Evolutionary conservation across 176 grass and related monocot species (phyloP), one percentile per base, ranked within the genome.

Genomic region (Calamus simplicifolius): DNA sequence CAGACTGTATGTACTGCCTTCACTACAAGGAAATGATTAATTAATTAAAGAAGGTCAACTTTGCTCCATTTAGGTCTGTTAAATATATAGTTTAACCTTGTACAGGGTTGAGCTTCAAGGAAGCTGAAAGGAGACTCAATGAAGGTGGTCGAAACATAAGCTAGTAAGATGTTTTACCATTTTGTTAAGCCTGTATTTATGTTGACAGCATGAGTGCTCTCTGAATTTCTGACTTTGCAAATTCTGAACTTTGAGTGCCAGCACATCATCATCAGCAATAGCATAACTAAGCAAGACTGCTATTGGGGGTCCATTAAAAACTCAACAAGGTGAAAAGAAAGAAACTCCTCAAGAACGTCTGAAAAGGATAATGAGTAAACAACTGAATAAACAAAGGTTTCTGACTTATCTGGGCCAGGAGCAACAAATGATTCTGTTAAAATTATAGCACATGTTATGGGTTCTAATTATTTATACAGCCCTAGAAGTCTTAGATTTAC

Each of bases 351-450:
- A 89, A 72, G 93, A 98, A 76, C 85, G 93, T 18, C 93, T 98
- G 66, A 92, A 98, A 52, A 84, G 94, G 70, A 98, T 93, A 85
- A 98, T 98, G 94, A 98, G 94, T 77, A 92, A 98, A 89, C 94
- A 98, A 69, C 79, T 98, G 75, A 98, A 93, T 75, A 98, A 98
- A 59, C 94, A 98, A 92, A 63, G 81, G 77, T 17, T 75, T 76
- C 75, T 56, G 68, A 66, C 49, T 67, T 67, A 56, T 56, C 30
- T 65, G 16, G 54, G 29, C 68, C 61, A 49, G 19, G 50, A 52
- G 25, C 52, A 18, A 27, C 52, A 63, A 61, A 58, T 13, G 18
- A 23, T 62, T n/a, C n/a, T n/a, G n/a, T n/a, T n/a, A n/a, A n/a
- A n/a, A n/a, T n/a, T n/a, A n/a, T n/a, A n/a, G n/a, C n/a, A n/a